Evolutionary conservation across 768 basidiomycete genomes (phyloP), one percentile per base, ranked within the genome.

Genomic region (Naganishia onofrii): DNA sequence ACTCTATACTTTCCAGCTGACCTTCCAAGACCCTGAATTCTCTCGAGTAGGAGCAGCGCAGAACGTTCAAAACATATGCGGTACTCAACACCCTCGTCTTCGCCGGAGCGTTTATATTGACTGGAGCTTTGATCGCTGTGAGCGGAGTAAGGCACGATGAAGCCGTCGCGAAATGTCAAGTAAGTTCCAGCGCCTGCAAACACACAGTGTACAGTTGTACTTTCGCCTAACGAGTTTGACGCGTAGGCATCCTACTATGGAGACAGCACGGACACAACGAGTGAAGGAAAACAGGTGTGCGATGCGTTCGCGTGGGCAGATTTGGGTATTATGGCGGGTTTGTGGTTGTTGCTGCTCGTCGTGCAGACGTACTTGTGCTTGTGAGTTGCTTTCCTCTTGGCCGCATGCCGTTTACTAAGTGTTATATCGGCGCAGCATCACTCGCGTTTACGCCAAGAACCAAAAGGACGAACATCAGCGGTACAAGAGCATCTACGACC

Each of bases 251-350:
- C 60, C 42, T 63, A 63, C 42, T 63, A 63, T 28, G 29, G 5
- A 5, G 31, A 29, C 7, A 29, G 31, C 26, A 63, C 58, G 15
- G 15, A 21, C 15, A 58, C 73, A 15, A 58, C 80, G 81, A 15
- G 76, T 74, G 70, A 92, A 78, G 90, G 88, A 7, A 80, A 88
- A 42, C 87, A 86, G 6, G 84, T 98, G 28, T 99, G 96, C 82
- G 84, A 88, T 56, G 89, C 96, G 67, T 95, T 97, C 77, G 85
- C 92, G 5, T 96, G 93, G 91, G 90, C 92, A 12, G 90, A 91
- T 75, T 84, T 96, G 17, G 94, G 94, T 44, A 82, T 97, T 68
- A 94, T 98, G 92, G 89, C 85, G 23, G 91, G 87, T 9, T 83
- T 96, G 7, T 97, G 93, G 91, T 81, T 90, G 12, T 76, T 96